Evolutionary conservation across 345 rosid genomes (phyloP), one percentile per base, ranked within the genome.

Genomic region (Trapa bicornis): DNA sequence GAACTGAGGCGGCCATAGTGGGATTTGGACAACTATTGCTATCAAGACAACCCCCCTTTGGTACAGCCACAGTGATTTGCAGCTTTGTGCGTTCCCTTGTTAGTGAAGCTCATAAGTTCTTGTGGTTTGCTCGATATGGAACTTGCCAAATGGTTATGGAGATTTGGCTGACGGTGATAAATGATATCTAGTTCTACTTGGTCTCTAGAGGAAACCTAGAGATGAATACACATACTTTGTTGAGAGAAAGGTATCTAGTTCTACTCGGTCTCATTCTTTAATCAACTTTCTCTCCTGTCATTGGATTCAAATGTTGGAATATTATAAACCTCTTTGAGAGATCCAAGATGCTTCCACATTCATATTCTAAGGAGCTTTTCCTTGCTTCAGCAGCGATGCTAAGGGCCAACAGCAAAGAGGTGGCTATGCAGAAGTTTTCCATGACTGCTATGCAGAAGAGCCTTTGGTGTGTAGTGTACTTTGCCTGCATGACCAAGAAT

Each of bases 1-100:
- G 68, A 74, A 75, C 70, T 83, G 77, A 79, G 76, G 92, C 75
- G 84, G 65, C 65, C 74, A 42, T 73, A 74, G 72, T 62, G 79
- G 75, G 69, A 22, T 14, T 43, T 58, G 53, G 52, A 45, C 11
- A 7, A 41, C 43, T 1, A 8, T 41, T 41, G 43, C 43, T 41
- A 8, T 41, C 1, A 41, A 41, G 43, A 41, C 43, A 41, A 41
- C 43, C 7, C 43, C 43, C 4, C 43, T 41, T 41, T 41, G 43
- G 6, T 41, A 8, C 7, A 41, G 43, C 43, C 43, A 3, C 2
- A 8, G 43, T 41, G 43, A 3, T 41, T 41, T 41, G 43, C 6
- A 41, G 43, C 43, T 41, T 41, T 8, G 6, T 41, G 2, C 43
- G 7, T 41, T 41, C 43, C 43, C 43, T 1, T 41, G 43, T 41